Conservation (phyloP, 495 filamentous ascomycete species). For the Cercophora newfieldiana region DNA sequence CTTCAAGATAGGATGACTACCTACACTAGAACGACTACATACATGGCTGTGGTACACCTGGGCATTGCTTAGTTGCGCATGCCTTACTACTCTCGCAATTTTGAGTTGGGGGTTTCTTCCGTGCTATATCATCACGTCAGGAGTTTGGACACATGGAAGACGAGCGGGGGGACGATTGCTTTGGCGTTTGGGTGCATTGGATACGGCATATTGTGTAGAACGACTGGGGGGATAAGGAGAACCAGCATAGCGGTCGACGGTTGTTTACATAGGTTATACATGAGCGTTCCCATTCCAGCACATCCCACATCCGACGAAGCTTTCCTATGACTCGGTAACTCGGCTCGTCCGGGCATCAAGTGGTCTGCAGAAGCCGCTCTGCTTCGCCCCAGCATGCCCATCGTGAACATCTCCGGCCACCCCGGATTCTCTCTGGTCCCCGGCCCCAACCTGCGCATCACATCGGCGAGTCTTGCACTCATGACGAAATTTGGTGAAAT, state of each 20-base stretch:
- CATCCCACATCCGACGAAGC: not conserved
- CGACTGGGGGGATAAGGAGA: not conserved
- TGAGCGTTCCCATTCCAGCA: not conserved
- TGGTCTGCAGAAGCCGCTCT: too few species aligned
- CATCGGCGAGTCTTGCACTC: not conserved
- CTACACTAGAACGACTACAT: not conserved
- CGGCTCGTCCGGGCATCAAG: too few species aligned
- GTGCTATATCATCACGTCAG: not conserved
- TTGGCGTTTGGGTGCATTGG: conserved; percentile 13
- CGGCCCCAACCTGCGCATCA: not conserved
- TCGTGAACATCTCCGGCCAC: not conserved
- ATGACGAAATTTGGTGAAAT: not conserved
- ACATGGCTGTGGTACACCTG: not conserved
- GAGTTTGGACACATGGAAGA: not conserved
- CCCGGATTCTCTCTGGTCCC: not conserved
- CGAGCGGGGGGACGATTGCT: conserved; percentile 5
- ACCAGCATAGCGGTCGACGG: not conserved
- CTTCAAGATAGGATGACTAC: not conserved
- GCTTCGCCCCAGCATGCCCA: too few species aligned
- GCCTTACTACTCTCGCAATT: not conserved
- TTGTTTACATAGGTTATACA: not conserved
- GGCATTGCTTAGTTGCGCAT: not conserved
- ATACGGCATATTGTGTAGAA: not conserved
- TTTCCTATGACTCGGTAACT: not conserved
- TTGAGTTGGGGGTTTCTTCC: not conserved